A percentile compares a stretch with the other conserved stretches of the same genome.
These are phyloP conservation scores for Botrytis squamosa DNA, from an alignment of 2,329 filamentous ascomycete genomes.

Conservation along the genomic window DNA sequence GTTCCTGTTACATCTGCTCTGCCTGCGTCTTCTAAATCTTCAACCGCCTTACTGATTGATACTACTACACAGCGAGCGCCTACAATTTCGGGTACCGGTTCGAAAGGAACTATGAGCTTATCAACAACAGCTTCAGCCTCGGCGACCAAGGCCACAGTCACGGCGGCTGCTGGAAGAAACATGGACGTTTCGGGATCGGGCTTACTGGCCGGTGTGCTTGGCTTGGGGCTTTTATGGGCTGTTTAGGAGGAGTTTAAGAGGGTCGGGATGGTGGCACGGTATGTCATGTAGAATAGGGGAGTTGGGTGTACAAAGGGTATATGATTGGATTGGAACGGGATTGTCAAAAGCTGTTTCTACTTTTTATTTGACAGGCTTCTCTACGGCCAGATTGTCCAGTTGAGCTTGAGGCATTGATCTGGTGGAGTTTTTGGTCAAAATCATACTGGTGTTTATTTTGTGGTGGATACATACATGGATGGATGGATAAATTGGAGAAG, in stretches of 20 bases:
- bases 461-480: neutral
- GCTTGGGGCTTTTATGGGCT: neutral
- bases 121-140: neutral
- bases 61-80: conserved; percentile 2
- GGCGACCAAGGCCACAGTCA: neutral
- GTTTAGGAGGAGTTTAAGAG: neutral
- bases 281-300: neutral
- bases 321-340: neutral
- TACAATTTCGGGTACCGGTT: neutral
- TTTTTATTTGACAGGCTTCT: neutral
- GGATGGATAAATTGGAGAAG: neutral
- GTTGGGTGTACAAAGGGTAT: neutral
- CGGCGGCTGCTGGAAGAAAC: neutral
- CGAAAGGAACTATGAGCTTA: neutral
- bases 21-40: neutral
- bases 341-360: neutral
- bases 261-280: neutral
- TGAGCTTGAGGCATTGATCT: neutral
- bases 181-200: neutral
- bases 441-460: neutral
- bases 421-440: neutral
- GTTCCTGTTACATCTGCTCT: neutral
- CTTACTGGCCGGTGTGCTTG: neutral
- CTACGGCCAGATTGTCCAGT: neutral
- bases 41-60: conserved; percentile 15